Base-by-base conservation (phyloP, 2,329 filamentous ascomycete species). In the Fusarium agapanthi region DNA sequence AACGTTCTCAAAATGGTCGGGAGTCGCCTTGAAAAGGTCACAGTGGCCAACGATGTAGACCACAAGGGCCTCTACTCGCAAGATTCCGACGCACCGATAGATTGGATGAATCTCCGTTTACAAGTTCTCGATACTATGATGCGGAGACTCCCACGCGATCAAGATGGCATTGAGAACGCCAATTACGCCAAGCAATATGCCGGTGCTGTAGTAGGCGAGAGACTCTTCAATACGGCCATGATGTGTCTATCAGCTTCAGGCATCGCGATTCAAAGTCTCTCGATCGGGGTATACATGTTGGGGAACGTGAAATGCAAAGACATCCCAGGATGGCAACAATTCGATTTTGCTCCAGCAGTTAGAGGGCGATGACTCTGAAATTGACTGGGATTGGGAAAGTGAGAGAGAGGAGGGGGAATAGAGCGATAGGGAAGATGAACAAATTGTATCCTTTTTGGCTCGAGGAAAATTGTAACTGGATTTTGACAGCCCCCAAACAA, bases 11-110 rank as follows among this genome's bases (percentile, higher is more conserved):
- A 18, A n/a, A 44, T 26, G n/a, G n/a, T 44, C 5, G 41, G 41
- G n/a, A 44, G 7, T 26, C 41, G n/a, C 26, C 41, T 44, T 9
- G 41, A 44, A 44, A 26, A 44, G 5, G 41, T 44, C n/a, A 44
- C 1, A 6, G 3, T 44, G n/a, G 2, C 3, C 16, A 0, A 26
- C n/a, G 1, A 44, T 4, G 4, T 18, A 18, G n/a, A 44, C 13
- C 0, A 1, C 41, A 44, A 44, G 41, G 4, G 18, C n/a, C 41
- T 44, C 16, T 26, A 44, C 41, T 18, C 13, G 41, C 41, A 44
- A 24, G n/a, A 26, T 8, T 15, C 7, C 7, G 3, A 44, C 26
- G 7, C 3, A 0, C 11, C n/a, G 41, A 26, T 7, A 0, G 16
- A 44, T 13, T 44, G 41, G 41, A 26, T 16, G 16, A 26, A 18